These are phyloP conservation scores for Venturia carpophila DNA, from an alignment of 2,329 filamentous ascomycete genomes.

Conservation along the genomic window DNA sequence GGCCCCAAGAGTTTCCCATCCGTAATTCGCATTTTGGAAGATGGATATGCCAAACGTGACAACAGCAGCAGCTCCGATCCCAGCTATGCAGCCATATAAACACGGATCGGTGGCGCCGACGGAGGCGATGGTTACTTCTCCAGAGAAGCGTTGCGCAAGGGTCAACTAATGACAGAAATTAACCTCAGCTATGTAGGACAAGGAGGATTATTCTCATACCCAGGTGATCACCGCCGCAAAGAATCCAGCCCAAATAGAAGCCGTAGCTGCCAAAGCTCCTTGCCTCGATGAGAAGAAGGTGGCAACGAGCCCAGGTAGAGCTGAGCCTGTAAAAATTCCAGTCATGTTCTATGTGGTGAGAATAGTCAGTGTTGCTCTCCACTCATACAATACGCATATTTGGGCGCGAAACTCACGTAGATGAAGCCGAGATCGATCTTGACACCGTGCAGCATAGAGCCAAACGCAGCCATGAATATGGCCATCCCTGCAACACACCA, in stretches of 20 bases:
- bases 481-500: constrained; percentile 31
- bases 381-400: neutral
- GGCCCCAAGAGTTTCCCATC: constrained; percentile 34
- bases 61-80: constrained; percentile 9
- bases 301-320: neutral
- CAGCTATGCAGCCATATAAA: constrained; percentile 3
- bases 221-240: constrained; percentile 13
- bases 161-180: neutral
- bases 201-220: neutral
- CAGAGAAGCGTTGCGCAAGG: constrained; percentile 9
- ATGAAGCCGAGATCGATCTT: constrained; percentile 23
- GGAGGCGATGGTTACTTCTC: constrained; percentile 10
- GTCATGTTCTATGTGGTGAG: constrained; percentile 34
- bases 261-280: constrained; percentile 3
- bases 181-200: neutral
- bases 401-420: neutral
- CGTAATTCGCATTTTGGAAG: constrained; percentile 29
- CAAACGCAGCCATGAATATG: constrained; percentile 26
- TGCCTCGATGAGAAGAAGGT: constrained; percentile 13
- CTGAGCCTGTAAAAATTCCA: constrained; percentile 25
- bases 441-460: constrained; percentile 26
- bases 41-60: constrained; percentile 28
- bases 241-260: constrained; percentile 14
- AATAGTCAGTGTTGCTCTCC: constrained; percentile 21
- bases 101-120: constrained; percentile 9